Percentiles rank a stretch among this genome's conserved stretches.
phyloP scores from a whole-genome alignment of 805 yeast genomes.

The Candida mattraensis region DNA sequence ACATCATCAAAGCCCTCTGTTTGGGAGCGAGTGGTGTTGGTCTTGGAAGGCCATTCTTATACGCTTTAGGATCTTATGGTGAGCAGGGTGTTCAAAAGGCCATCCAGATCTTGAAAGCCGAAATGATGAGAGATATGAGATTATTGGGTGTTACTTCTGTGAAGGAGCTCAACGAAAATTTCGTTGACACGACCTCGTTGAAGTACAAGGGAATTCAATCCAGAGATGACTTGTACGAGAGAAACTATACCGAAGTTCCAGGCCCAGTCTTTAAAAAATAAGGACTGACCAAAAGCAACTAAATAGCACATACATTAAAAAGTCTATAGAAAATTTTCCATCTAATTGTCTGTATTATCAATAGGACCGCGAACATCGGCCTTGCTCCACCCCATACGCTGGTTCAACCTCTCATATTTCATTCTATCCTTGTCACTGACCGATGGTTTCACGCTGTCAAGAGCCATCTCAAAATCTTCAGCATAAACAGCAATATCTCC shows the following conservation, averaged over 20 bases:
- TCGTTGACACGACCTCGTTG: constrained; percentile 37
- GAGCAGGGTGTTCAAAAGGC: constrained; percentile 70
- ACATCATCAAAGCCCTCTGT: constrained; percentile 41
- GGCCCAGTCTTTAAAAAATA: constrained; percentile 19
- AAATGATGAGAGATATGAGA: constrained; percentile 64
- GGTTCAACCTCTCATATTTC: constrained; percentile 73
- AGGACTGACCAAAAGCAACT: not conserved
- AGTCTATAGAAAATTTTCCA: not conserved
- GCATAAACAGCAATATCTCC: constrained; percentile 50
- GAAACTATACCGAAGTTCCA: constrained; percentile 57
- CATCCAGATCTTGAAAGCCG: constrained; percentile 58
- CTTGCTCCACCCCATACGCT: constrained; percentile 70
- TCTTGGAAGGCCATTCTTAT: constrained; percentile 73
- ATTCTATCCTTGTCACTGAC: constrained; percentile 82
- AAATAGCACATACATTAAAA: too few species aligned
- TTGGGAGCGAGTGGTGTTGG: constrained; percentile 54
- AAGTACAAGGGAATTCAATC: constrained; percentile 36
- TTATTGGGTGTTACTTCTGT: constrained; percentile 58
- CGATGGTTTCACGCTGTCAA: constrained; percentile 79
- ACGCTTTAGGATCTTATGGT: constrained; percentile 79
- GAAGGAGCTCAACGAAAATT: constrained; percentile 42
- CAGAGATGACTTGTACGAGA: constrained; percentile 50
- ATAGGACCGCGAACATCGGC: constrained; percentile 20
- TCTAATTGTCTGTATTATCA: constrained; percentile 1
- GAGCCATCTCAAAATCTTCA: constrained; percentile 70